Conservation (phyloP, 2,329 filamentous ascomycete species). For the Clarireedia monteithiana region DNA sequence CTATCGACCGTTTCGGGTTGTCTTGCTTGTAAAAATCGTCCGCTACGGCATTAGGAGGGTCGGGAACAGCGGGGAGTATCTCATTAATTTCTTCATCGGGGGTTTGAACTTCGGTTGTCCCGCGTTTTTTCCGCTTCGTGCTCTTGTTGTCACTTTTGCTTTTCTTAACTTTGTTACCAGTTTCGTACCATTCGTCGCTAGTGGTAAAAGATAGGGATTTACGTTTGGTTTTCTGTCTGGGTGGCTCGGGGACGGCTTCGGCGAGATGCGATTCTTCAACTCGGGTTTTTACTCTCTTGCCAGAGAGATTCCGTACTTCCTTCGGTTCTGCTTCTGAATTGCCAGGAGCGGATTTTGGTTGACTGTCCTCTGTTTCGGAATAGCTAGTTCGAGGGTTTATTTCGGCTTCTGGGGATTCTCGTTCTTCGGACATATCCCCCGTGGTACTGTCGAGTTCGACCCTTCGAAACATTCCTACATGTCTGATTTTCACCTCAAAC, state of each 20-base stretch:
- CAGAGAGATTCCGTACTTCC: background rate
- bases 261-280: background rate
- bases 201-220: background rate
- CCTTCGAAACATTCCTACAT: slow-evolving; percentile 69
- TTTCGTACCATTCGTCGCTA: background rate
- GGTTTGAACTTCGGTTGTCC: background rate
- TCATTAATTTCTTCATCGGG: background rate
- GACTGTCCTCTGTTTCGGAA: background rate
- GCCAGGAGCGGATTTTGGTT: background rate
- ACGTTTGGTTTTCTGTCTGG: background rate
- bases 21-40: background rate
- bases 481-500: slow-evolving; percentile 76
- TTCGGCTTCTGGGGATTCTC: background rate
- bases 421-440: background rate
- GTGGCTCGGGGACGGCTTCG: background rate
- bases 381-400: background rate
- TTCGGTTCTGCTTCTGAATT: background rate
- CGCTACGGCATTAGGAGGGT: background rate
- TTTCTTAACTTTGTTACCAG: background rate
- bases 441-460: background rate
- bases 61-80: background rate
- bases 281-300: background rate
- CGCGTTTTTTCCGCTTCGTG: background rate
- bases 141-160: background rate
- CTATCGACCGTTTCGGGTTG: background rate